phyloP scores from a whole-genome alignment of 371 early-diverging fungal species.

The Mortierella polycephala region DNA sequence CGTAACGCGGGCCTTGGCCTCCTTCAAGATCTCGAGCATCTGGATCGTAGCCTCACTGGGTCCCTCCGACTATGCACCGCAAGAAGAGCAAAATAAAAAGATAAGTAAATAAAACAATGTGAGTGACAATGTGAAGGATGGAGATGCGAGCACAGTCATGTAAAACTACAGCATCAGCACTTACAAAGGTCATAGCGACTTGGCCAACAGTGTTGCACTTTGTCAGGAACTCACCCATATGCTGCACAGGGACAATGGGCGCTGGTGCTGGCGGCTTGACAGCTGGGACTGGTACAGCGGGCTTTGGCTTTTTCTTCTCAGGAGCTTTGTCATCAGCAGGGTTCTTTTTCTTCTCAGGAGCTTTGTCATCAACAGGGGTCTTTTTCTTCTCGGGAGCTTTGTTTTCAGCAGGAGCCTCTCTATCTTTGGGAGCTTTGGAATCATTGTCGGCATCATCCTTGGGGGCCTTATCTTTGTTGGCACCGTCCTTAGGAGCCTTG shows the following conservation, averaged over 20 bases:
- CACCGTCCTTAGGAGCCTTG: conserved; percentile 15
- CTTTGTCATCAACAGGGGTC: not conserved
- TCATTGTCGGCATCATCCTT: not conserved
- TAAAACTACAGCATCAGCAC: not conserved
- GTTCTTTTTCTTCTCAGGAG: not conserved
- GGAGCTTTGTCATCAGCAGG: conserved; percentile 14
- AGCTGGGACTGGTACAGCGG: conserved; percentile 5
- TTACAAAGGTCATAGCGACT: conserved; percentile 67
- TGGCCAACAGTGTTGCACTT: conserved; percentile 63
- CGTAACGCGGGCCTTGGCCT: conserved; percentile 63
- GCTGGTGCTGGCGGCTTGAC: conserved; percentile 23
- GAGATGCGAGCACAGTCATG: not conserved
- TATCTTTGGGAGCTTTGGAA: not conserved
- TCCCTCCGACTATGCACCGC: conserved; percentile 61
- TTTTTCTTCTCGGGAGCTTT: not conserved
- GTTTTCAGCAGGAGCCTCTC: not conserved
- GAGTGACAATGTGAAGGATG: not conserved
- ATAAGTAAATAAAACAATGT: conserved; percentile 44
- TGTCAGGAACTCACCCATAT: conserved; percentile 51
- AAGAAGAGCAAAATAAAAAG: not conserved
- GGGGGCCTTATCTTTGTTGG: conserved; percentile 5
- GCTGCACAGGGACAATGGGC: conserved; percentile 42
- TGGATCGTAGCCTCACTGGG: conserved; percentile 70
- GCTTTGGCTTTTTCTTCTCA: conserved; percentile 5
- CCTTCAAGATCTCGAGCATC: conserved; percentile 63